A percentile compares a stretch with the other conserved stretches of the same genome.
Evolutionary conservation across 2,329 filamentous ascomycete species (phyloP).

Genomic region (Rutstroemia sp.): DNA sequence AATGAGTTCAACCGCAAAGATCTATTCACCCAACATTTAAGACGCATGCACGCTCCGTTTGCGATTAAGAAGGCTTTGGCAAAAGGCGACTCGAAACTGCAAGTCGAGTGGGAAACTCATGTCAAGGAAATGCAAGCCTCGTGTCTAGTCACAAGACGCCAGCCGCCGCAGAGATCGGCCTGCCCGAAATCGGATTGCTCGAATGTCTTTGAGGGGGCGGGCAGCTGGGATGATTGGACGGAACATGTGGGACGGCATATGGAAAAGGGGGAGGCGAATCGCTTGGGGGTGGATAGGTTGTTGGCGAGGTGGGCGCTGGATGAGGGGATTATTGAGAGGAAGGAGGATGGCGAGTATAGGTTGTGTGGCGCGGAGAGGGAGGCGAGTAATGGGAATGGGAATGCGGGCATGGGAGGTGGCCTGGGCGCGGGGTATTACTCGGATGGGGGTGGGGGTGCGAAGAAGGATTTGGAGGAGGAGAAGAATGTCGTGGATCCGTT

Average conservation of each 20-base stretch:
- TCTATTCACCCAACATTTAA: conserved; percentile 87
- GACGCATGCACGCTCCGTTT: conserved; percentile 81
- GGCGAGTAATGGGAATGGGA: conserved; percentile 15
- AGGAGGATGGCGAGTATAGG: conserved; percentile 48
- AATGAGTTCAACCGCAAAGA: conserved; percentile 90
- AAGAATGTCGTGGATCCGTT: conserved; percentile 3
- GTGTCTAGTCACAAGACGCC: conserved; percentile 64
- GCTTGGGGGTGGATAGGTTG: conserved; percentile 49
- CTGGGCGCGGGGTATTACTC: conserved; percentile 25
- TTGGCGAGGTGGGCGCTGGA: conserved; percentile 56
- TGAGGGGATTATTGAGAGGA: conserved; percentile 54
- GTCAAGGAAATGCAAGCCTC: conserved; percentile 64
- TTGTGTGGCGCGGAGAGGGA: conserved; percentile 40
- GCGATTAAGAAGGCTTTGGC: conserved; percentile 51
- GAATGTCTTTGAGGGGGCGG: conserved; percentile 60
- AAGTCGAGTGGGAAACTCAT: conserved; percentile 55
- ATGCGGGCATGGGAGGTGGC: not conserved
- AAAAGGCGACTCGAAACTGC: conserved; percentile 51
- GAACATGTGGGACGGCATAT: conserved; percentile 89
- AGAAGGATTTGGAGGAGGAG: conserved; percentile 4
- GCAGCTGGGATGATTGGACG: conserved; percentile 83
- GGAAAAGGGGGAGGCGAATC: conserved; percentile 60
- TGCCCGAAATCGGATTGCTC: conserved; percentile 67
- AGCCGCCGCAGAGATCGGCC: conserved; percentile 62
- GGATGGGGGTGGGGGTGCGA: conserved; percentile 18